These are phyloP conservation scores for Ophiostoma piceae DNA, from an alignment of 2,329 filamentous ascomycete species.

Conservation along the genomic window DNA sequence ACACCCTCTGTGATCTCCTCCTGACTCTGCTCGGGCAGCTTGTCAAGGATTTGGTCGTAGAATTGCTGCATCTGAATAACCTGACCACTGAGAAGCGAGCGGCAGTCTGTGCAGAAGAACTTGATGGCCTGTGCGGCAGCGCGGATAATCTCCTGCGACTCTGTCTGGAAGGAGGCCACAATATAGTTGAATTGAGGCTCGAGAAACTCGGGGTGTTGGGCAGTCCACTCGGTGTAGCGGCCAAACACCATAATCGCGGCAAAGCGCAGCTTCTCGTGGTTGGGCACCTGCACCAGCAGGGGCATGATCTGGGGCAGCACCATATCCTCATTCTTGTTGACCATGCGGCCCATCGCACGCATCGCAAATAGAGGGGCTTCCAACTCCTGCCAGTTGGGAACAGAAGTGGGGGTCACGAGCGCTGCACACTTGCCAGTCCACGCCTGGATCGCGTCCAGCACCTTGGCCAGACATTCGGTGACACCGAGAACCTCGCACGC, in stretches of 20 bases:
- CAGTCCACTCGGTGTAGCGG: conserved; percentile 96
- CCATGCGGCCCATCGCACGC: conserved; percentile 94
- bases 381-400: conserved; percentile 93
- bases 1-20: conserved; percentile 96
- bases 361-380: conserved; percentile 94
- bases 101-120: conserved; percentile 95
- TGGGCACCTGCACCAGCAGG: conserved; percentile 85
- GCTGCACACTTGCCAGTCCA: conserved; percentile 83
- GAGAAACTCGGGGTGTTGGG: conserved; percentile 85
- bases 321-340: conserved; percentile 78
- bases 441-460: conserved; percentile 74
- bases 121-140: conserved; percentile 92
- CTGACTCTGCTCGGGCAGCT: conserved; percentile 77
- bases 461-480: conserved; percentile 83
- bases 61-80: conserved; percentile 84
- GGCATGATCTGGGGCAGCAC: conserved; percentile 90
- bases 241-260: conserved; percentile 97
- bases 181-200: conserved; percentile 94
- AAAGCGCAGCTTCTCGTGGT: conserved; percentile 96
- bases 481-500: conserved; percentile 94
- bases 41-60: conserved; percentile 84
- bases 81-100: conserved; percentile 74
- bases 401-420: conserved; percentile 65
- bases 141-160: conserved; percentile 83
- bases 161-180: conserved; percentile 82